Evolutionary conservation across 345 rosid species (phyloP).

Genomic region (Arabidopsis suecica): DNA sequence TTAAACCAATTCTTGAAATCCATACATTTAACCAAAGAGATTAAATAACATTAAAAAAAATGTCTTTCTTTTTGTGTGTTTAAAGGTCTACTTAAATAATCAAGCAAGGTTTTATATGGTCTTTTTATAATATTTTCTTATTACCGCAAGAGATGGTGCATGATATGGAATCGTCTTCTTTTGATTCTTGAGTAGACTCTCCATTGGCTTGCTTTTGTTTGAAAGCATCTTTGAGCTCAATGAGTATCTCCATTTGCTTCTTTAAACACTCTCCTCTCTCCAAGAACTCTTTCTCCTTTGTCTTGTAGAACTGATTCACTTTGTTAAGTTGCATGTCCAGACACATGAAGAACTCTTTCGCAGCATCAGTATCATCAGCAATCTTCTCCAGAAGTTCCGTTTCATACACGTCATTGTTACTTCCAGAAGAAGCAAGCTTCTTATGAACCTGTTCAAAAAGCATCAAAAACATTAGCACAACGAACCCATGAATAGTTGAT

Average conservation of each 20-base stretch:
- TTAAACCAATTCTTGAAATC: conserved; percentile 14
- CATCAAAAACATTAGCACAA: conserved; percentile 14
- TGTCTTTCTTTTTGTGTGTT: background rate
- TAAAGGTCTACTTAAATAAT: background rate
- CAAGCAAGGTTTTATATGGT: background rate
- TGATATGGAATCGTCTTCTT: conserved; percentile 78
- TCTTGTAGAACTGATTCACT: conserved; percentile 82
- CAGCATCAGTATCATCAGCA: conserved; percentile 73
- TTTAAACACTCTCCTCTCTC: conserved; percentile 86
- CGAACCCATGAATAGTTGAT: background rate
- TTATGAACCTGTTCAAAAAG: conserved; percentile 67
- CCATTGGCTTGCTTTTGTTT: conserved; percentile 57
- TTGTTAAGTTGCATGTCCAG: conserved; percentile 92
- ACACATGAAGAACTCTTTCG: conserved; percentile 74
- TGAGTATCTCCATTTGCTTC: conserved; percentile 87
- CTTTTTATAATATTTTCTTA: background rate
- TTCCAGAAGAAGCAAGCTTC: conserved; percentile 70
- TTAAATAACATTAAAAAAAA: background rate
- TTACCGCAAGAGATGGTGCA: conserved; percentile 85
- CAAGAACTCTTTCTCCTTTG: conserved; percentile 87
- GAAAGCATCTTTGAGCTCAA: conserved; percentile 68
- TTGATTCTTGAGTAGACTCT: conserved; percentile 56
- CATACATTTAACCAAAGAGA: background rate
- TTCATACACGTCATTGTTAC: conserved; percentile 72
- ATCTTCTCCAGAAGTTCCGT: conserved; percentile 86